Percentiles rank a stretch among this genome's conserved stretches.
Conservation (phyloP, 345 rosid genomes). For the Gossypium thurberi region DNA sequence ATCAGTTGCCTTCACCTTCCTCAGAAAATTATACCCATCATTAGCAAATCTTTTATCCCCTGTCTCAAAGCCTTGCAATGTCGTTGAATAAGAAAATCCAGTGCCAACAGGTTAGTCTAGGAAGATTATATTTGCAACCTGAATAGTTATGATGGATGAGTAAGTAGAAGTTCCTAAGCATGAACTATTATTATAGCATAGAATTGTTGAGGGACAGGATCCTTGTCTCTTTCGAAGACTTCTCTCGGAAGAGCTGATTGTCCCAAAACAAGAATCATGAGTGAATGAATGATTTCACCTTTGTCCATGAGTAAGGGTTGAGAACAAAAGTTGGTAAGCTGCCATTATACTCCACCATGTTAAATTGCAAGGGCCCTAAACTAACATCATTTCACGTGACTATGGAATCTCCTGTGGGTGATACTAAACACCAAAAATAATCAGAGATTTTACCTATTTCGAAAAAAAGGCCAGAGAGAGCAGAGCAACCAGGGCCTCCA, state of each 20-base stretch:
- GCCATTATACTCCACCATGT: conserved; percentile 17
- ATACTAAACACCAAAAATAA: too few species aligned
- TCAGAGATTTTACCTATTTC: not conserved
- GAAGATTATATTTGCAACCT: conserved; percentile 20
- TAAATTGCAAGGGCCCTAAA: conserved; percentile 19
- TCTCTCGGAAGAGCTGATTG: too few species aligned
- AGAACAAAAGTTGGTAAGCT: conserved; percentile 15
- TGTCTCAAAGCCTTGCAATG: conserved; percentile 5
- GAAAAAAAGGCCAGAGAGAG: conserved; percentile 10
- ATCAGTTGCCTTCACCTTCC: conserved; percentile 9
- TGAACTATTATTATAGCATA: too few species aligned
- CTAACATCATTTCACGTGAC: too few species aligned
- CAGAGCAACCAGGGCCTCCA: conserved; percentile 38
- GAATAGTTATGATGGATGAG: not conserved
- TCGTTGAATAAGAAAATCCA: conserved; percentile 20
- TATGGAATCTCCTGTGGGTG: too few species aligned
- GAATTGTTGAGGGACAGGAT: too few species aligned
- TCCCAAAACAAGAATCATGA: too few species aligned
- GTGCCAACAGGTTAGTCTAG: conserved; percentile 15
- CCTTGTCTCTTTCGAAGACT: too few species aligned
- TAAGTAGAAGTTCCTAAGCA: not conserved
- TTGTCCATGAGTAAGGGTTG: conserved; percentile 19
- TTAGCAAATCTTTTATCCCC: not conserved
- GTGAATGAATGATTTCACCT: not conserved
- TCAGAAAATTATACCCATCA: conserved; percentile 4